phyloP scores from a whole-genome alignment of 1,139 yeast genomes.

The Geotrichum restrictum region DNA sequence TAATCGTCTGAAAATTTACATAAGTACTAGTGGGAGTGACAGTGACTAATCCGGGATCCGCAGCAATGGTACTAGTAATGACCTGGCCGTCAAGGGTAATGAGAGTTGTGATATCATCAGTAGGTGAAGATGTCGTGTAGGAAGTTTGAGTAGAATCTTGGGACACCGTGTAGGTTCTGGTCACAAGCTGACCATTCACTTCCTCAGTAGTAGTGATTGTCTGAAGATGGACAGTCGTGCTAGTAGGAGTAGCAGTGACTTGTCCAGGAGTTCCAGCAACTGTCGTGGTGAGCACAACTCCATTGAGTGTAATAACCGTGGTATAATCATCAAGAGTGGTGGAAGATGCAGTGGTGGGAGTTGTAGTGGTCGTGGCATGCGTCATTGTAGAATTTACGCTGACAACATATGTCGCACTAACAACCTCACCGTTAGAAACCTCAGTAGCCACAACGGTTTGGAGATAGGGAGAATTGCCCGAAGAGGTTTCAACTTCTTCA shows the following conservation, averaged over 20 bases:
- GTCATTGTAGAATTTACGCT: neutral
- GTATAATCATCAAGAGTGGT: constrained; percentile 9
- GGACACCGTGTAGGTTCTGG: constrained; percentile 11
- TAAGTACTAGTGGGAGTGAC: constrained; percentile 18
- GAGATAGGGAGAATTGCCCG: neutral
- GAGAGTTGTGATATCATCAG: constrained; percentile 15
- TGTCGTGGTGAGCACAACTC: constrained; percentile 15
- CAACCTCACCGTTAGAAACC: neutral
- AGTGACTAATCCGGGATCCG: constrained; percentile 4
- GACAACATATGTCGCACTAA: constrained; percentile 1
- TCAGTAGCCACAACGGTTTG: neutral
- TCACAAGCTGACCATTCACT: constrained; percentile 11
- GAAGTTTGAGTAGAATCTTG: neutral
- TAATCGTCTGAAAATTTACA: constrained; percentile 8
- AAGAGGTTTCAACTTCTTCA: neutral
- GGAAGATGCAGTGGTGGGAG: constrained; percentile 5
- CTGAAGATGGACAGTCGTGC: constrained; percentile 7
- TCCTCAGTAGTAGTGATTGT: constrained; percentile 16
- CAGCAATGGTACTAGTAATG: constrained; percentile 12
- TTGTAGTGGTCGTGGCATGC: neutral
- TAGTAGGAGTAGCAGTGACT: constrained; percentile 17
- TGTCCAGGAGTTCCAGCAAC: constrained; percentile 2
- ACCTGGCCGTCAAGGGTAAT: constrained; percentile 15
- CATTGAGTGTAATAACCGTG: constrained; percentile 15
- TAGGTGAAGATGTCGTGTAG: constrained; percentile 3